Evolutionary conservation across 805 yeast species (phyloP).

Genomic region (Cyberlindnera sargentensis): DNA sequence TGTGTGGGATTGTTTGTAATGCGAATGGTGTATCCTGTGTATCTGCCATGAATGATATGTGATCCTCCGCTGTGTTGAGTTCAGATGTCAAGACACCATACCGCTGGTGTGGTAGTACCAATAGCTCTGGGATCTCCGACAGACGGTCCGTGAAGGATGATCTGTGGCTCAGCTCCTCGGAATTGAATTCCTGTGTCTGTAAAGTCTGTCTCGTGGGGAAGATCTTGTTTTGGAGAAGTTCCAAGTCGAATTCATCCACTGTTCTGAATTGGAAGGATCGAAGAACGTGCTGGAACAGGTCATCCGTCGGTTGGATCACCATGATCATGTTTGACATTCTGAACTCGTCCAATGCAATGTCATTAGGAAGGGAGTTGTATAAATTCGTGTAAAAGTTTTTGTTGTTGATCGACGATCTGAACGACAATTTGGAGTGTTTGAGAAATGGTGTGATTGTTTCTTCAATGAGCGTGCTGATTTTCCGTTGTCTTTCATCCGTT

Average conservation of each 20-base stretch:
- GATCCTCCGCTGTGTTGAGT: conserved; percentile 29
- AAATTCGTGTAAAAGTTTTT: conserved; percentile 21
- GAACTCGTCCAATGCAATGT: conserved; percentile 23
- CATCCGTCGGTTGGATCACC: conserved; percentile 47
- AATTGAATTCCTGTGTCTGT: conserved; percentile 5
- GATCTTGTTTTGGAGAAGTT: conserved; percentile 32
- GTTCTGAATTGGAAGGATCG: conserved; percentile 23
- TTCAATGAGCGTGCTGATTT: conserved; percentile 5
- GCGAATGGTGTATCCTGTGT: conserved; percentile 35
- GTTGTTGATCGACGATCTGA: conserved; percentile 1
- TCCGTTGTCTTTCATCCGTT: conserved; percentile 15
- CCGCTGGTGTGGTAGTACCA: conserved; percentile 41
- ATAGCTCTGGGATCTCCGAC: conserved; percentile 17
- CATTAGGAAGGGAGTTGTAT: conserved; percentile 34
- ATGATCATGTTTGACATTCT: conserved; percentile 41
- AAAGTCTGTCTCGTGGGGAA: conserved; percentile 20
- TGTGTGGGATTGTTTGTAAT: conserved; percentile 11
- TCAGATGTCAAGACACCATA: conserved; percentile 50
- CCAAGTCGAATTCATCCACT: conserved; percentile 45
- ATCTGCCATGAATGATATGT: conserved; percentile 35
- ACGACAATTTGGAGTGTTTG: background rate
- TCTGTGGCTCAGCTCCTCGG: conserved; percentile 1
- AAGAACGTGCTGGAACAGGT: conserved; percentile 16
- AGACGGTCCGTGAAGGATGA: conserved; percentile 6
- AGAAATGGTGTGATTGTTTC: conserved; percentile 3